phyloP scores from a whole-genome alignment of 106 monocot genomes.

The Phalaenopsis equestris region DNA sequence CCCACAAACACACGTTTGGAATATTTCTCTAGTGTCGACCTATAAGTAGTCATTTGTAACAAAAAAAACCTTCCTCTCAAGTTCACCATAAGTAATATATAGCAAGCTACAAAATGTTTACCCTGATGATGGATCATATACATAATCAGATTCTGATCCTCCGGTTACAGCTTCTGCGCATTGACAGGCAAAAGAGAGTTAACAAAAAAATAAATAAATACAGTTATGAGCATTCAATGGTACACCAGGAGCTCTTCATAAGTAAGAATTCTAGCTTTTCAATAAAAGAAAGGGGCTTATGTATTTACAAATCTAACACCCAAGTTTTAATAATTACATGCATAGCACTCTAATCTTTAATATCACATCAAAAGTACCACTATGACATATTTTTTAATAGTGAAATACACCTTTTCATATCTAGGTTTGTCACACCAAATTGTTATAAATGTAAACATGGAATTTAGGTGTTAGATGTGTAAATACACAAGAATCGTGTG shows the following conservation, averaged over 20 bases:
- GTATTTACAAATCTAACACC: too few relatives aligned
- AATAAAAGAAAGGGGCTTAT: neutral
- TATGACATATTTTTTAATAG: too few relatives aligned
- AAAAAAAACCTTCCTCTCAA: neutral
- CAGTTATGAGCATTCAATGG: neutral
- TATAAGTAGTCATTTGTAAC: neutral
- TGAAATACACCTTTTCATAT: too few relatives aligned
- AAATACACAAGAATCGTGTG: too few relatives aligned
- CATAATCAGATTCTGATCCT: conserved; percentile 49
- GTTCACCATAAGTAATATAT: neutral
- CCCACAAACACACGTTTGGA: too few relatives aligned
- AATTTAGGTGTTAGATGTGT: too few relatives aligned
- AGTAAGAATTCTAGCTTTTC: neutral
- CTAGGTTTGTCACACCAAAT: too few relatives aligned
- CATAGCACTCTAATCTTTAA: too few relatives aligned
- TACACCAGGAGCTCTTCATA: neutral
- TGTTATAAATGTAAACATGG: too few relatives aligned
- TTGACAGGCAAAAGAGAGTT: neutral
- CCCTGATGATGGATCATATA: conserved; percentile 79
- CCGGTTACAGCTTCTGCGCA: conserved; percentile 39
- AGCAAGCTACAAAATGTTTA: conserved; percentile 21
- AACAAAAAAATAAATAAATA: neutral
- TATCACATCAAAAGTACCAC: too few relatives aligned
- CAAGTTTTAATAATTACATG: too few relatives aligned
- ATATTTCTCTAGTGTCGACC: too few relatives aligned